phyloP scores from a whole-genome alignment of 2,329 filamentous ascomycete species.

The Colletotrichum incanum region DNA sequence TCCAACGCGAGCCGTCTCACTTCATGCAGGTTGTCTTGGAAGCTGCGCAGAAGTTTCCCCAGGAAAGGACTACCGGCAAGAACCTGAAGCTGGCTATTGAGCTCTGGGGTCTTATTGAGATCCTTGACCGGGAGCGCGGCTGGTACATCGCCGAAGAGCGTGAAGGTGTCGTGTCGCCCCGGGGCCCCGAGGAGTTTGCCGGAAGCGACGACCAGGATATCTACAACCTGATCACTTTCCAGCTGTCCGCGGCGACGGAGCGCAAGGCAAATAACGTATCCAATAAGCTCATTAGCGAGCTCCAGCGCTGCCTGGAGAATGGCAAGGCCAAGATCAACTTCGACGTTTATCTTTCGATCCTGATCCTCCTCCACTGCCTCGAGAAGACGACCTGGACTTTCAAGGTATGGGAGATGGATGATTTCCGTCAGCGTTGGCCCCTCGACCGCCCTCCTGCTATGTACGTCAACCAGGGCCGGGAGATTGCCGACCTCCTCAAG shows the following conservation, averaged over 20 bases:
- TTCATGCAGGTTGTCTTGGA: constrained; percentile 74
- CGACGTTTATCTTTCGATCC: constrained; percentile 72
- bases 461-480: constrained; percentile 73
- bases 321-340: constrained; percentile 73
- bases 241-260: constrained; percentile 76
- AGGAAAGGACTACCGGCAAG: constrained; percentile 65
- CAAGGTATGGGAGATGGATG: constrained; percentile 77
- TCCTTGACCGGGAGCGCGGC: constrained; percentile 75
- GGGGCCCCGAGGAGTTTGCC: constrained; percentile 65
- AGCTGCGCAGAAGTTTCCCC: constrained; percentile 63
- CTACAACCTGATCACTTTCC: constrained; percentile 75
- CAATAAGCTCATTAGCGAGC: constrained; percentile 70
- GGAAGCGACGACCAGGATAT: constrained; percentile 68
- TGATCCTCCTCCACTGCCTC: constrained; percentile 76
- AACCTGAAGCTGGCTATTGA: constrained; percentile 73
- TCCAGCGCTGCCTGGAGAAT: constrained; percentile 74
- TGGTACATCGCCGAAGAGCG: constrained; percentile 71
- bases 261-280: constrained; percentile 74
- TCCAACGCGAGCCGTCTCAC: constrained; percentile 72
- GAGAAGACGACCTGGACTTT: constrained; percentile 80
- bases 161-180: constrained; percentile 57
- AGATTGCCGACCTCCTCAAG: constrained; percentile 71
- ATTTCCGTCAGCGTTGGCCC: constrained; percentile 73
- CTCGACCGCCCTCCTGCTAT: constrained; percentile 69
- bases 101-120: constrained; percentile 76